A percentile compares a stretch with the other conserved stretches of the same genome.
Evolutionary conservation across 306 rosid species (phyloP).

Genomic region (Quercus glauca): DNA sequence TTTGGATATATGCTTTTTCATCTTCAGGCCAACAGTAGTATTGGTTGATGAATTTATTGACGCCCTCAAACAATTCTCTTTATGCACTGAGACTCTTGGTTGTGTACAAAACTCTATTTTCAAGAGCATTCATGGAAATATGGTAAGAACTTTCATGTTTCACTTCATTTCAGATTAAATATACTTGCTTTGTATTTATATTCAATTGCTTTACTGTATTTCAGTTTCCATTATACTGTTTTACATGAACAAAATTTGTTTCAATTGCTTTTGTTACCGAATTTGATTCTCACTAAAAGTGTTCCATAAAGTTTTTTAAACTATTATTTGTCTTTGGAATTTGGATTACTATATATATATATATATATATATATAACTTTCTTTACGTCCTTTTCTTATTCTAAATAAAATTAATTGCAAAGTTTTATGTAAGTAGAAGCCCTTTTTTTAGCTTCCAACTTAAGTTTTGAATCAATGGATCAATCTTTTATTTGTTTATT

Average conservation of each 20-base stretch:
- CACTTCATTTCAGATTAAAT: not conserved
- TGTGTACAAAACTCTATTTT: slow-evolving; percentile 71
- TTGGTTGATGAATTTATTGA: slow-evolving; percentile 58
- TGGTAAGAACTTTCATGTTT: slow-evolving; percentile 29
- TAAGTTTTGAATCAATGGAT: not conserved
- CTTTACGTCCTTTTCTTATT: too few species aligned
- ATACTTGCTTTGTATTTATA: not conserved
- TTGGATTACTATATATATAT: too few species aligned
- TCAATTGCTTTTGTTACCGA: too few species aligned
- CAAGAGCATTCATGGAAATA: slow-evolving; percentile 89
- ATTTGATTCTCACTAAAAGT: too few species aligned
- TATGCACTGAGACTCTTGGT: slow-evolving; percentile 56
- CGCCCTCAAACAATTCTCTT: slow-evolving; percentile 57
- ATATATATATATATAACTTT: too few species aligned
- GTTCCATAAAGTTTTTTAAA: too few species aligned
- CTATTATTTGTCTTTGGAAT: too few species aligned
- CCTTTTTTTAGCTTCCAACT: not conserved
- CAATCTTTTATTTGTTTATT: not conserved
- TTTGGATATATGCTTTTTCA: slow-evolving; percentile 56
- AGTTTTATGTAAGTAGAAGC: not conserved
- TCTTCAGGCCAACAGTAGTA: slow-evolving; percentile 73
- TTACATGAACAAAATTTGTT: not conserved
- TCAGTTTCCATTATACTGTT: not conserved
- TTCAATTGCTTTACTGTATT: slow-evolving; percentile 2
- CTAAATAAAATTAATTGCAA: not conserved